Evolutionary conservation across 129 eudicot species (phyloP).

Genomic region (Flaveria robusta): DNA sequence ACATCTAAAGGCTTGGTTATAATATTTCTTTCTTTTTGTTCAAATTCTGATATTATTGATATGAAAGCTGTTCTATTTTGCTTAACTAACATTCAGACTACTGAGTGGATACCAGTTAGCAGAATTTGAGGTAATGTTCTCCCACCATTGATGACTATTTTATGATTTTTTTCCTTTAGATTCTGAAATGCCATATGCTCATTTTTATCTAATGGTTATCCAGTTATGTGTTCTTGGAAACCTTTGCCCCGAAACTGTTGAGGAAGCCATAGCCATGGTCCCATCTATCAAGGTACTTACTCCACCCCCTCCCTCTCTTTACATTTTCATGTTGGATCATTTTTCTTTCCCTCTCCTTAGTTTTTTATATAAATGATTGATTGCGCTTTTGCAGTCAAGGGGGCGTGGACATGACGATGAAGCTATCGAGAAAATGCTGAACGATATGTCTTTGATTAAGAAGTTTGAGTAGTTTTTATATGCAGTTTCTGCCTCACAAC

Average conservation of each 20-base stretch:
- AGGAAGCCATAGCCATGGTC: constrained; percentile 97
- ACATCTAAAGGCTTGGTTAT: background rate
- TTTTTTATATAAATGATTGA: background rate
- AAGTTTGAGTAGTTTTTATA: constrained; percentile 62
- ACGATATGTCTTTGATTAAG: constrained; percentile 80
- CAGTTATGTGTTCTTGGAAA: constrained; percentile 95
- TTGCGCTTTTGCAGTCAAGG: constrained; percentile 59
- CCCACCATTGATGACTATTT: background rate
- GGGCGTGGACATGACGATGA: constrained; percentile 85
- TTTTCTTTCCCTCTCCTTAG: background rate
- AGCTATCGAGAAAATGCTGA: constrained; percentile 90
- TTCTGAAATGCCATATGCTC: background rate
- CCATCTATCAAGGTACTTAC: constrained; percentile 75
- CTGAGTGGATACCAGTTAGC: constrained; percentile 84
- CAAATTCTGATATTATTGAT: background rate
- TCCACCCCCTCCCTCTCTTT: background rate
- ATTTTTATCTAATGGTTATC: constrained; percentile 25
- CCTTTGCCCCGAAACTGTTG: constrained; percentile 96
- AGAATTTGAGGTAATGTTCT: constrained; percentile 49
- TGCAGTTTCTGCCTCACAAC: background rate
- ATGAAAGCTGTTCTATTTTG: constrained; percentile 4
- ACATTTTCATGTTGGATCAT: background rate
- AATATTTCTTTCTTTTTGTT: background rate
- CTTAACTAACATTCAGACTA: constrained; percentile 66
- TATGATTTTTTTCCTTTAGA: constrained; percentile 20